Percentiles rank a stretch among this genome's conserved stretches.
Evolutionary conservation across 2,329 filamentous ascomycete species (phyloP).

Genomic region (Xylariaceae sp.): DNA sequence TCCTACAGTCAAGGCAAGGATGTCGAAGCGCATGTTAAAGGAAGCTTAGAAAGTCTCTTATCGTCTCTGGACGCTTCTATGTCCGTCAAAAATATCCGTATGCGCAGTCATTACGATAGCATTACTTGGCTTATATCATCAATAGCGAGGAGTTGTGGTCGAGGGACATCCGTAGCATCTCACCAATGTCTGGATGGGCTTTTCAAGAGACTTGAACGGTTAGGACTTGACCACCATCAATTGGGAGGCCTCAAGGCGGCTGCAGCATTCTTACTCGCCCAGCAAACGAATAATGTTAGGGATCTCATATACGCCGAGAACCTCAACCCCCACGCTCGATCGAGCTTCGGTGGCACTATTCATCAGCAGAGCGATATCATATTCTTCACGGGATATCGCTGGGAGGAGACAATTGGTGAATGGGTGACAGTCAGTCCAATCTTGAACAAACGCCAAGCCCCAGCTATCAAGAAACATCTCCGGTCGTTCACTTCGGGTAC

Average conservation of each 20-base stretch:
- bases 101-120: conserved; percentile 33
- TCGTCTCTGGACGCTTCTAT: conserved; percentile 11
- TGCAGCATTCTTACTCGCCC: conserved; percentile 57
- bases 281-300: conserved; percentile 57
- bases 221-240: conserved; percentile 43
- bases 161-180: conserved; percentile 36
- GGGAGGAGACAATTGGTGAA: conserved; percentile 63
- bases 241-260: conserved; percentile 50
- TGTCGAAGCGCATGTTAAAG: conserved; percentile 20
- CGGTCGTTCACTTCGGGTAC: conserved; percentile 23
- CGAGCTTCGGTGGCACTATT: conserved; percentile 3
- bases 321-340: conserved; percentile 33
- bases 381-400: conserved; percentile 48
- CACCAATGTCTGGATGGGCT: conserved; percentile 42
- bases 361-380: conserved; percentile 9
- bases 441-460: conserved; percentile 28
- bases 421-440: conserved; percentile 59
- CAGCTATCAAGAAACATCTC: conserved; percentile 30
- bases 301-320: conserved; percentile 61
- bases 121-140: conserved; percentile 39
- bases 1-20: conserved; percentile 15
- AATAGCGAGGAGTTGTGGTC: conserved; percentile 38
- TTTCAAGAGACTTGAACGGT: conserved; percentile 47
- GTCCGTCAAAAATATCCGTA: conserved; percentile 23
- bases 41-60: conserved; percentile 28